Evolutionary conservation across 352 stramenopile genomes (phyloP), one percentile per base, ranked within the genome.

Genomic region (Thraustochytrium striatum): DNA sequence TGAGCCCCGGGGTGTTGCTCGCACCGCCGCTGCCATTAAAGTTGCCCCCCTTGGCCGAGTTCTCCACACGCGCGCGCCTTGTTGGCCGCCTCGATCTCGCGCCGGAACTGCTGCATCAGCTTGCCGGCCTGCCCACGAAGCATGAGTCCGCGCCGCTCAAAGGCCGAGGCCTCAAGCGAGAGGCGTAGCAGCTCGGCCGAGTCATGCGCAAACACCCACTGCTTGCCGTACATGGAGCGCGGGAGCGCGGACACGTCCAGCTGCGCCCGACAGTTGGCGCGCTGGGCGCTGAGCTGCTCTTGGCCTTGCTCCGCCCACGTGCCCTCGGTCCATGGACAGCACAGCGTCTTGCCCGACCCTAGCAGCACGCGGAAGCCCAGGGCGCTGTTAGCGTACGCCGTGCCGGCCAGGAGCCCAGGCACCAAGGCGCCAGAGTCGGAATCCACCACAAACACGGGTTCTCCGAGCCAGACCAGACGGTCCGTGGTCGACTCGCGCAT

Each of bases 131-230:
- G 41, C 21, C 35, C 28, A 3, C 5, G 35, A 11, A 70, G 19
- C 41, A 13, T 32, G 13, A 3, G 13, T 5, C 11, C 59, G 36
- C 41, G 36, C 59, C 25, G 50, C 41, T 70, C 35, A 19, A 70
- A 5, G 21, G 1, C 21, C 21, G 21, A 5, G 3, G 59, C 36
- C 59, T 70, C 36, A 38, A 38, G n/a, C 21, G 59, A 70, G 36
- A n/a, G 1, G 1, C 8, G 11, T 0, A 70, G 28, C 9, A 70
- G 35, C 35, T 25, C 2, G 9, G 59, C 19, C 41, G 30, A 13
- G 52, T 75, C 65, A 1, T 61, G 30, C 36, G 65, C 39, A 75
- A 75, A 75, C 13, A 75, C 52, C 65, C 65, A 75, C 21, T 75
- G 19, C 21, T 30, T 32, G 25, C 65, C 65, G 30, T 75, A 75